Conservation (phyloP, 768 basidiomycete species). For the Mycena indigotica region DNA sequence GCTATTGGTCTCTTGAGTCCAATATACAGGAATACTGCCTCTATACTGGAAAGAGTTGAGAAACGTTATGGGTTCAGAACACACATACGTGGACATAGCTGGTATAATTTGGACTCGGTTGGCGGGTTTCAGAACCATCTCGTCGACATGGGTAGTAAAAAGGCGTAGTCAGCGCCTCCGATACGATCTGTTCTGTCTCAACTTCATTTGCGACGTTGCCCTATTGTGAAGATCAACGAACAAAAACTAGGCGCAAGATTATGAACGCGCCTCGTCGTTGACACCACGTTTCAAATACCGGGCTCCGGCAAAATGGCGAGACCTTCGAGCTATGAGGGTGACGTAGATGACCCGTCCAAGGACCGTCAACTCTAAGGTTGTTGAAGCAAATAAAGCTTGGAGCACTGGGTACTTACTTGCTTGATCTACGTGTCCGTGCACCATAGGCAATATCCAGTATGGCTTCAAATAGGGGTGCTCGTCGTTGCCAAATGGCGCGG, state of each 20-base stretch:
- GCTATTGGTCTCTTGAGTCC: slow-evolving; percentile 91
- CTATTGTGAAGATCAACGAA: slow-evolving; percentile 39
- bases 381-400: too few relatives aligned
- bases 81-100: slow-evolving; percentile 83
- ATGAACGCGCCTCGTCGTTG: slow-evolving; percentile 74
- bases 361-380: slow-evolving; percentile 88
- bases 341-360: slow-evolving; percentile 89
- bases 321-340: slow-evolving; percentile 92
- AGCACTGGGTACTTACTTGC: slow-evolving; percentile 89
- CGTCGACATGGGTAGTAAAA: slow-evolving; percentile 73
- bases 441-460: slow-evolving; percentile 87
- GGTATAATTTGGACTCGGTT: slow-evolving; percentile 85
- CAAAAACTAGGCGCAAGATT: background rate
- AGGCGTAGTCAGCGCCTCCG: slow-evolving; percentile 84
- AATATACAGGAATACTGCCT: slow-evolving; percentile 94
- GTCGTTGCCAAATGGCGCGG: slow-evolving; percentile 58
- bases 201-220: slow-evolving; percentile 99
- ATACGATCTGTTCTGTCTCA: slow-evolving; percentile 97
- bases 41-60: slow-evolving; percentile 61
- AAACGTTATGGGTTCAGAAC: background rate
- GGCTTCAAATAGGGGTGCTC: slow-evolving; percentile 49
- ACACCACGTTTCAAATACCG: slow-evolving; percentile 93
- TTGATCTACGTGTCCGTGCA: slow-evolving; percentile 98
- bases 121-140: slow-evolving; percentile 42
- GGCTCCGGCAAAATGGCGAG: slow-evolving; percentile 94